phyloP scores from a whole-genome alignment of 2,329 filamentous ascomycete genomes.

The Fusarium brachygibbosum region DNA sequence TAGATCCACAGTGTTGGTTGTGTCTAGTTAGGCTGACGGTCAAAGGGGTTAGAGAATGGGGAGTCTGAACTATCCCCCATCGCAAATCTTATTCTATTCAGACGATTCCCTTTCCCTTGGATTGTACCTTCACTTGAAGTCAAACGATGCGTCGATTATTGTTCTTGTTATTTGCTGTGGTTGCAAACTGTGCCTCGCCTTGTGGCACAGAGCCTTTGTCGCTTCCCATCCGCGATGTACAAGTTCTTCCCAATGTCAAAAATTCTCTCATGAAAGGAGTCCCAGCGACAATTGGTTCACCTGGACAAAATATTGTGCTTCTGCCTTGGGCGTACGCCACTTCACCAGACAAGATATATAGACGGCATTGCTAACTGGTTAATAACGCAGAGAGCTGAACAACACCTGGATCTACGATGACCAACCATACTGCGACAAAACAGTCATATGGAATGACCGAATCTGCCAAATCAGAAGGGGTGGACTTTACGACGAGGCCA shows the following conservation, averaged over 20 bases:
- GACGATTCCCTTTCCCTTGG: neutral
- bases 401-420: conserved; percentile 54
- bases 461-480: conserved; percentile 51
- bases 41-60: neutral
- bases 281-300: conserved; percentile 45
- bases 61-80: neutral
- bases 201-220: conserved; percentile 29
- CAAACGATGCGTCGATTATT: conserved; percentile 16
- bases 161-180: neutral
- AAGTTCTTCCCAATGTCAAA: conserved; percentile 43
- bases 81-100: neutral
- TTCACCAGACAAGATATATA: accelerated
- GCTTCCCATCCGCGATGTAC: conserved; percentile 42
- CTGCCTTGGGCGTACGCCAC: conserved; percentile 50
- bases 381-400: conserved; percentile 49
- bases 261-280: conserved; percentile 50
- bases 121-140: neutral
- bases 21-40: neutral
- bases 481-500: conserved; percentile 33
- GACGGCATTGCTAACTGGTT: neutral
- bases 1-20: neutral
- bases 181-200: conserved; percentile 13
- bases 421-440: conserved; percentile 48
- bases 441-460: conserved; percentile 50
- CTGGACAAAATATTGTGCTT: conserved; percentile 47